These are phyloP conservation scores for Magnaporthiopsis poae DNA, from an alignment of 2,329 filamentous ascomycete genomes.

Conservation along the genomic window DNA sequence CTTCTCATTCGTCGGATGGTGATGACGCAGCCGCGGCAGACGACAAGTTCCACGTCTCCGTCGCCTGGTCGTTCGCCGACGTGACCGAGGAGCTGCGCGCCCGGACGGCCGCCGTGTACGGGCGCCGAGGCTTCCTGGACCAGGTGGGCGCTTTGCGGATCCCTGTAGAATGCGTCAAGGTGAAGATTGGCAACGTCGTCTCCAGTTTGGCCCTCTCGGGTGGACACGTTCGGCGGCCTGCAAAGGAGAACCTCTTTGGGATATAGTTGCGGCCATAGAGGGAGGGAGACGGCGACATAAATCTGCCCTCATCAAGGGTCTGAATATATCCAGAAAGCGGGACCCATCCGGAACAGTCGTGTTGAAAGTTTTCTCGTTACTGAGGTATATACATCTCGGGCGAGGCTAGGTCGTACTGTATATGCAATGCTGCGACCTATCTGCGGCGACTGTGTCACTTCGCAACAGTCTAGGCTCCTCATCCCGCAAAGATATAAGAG, in stretches of 20 bases:
- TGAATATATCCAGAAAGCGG: background rate
- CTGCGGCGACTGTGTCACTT: background rate
- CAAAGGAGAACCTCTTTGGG: background rate
- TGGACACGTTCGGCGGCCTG: no score
- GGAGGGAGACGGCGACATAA: background rate
- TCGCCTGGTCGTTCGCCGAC: conserved; percentile 67
- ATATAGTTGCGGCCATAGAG: background rate
- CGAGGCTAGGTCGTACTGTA: background rate
- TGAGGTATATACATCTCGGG: background rate
- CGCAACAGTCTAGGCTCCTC: no score
- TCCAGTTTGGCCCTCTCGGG: conserved; percentile 30
- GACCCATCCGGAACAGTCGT: background rate
- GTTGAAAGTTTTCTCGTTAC: background rate
- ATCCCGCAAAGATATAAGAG: background rate
- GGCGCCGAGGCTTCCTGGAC: conserved; percentile 14
- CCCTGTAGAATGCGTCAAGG: conserved; percentile 53
- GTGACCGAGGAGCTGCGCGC: conserved; percentile 35
- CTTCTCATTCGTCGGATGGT: background rate
- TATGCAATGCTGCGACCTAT: background rate
- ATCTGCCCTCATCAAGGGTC: no score
- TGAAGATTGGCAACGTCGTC: conserved; percentile 65
- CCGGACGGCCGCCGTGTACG: conserved; percentile 25
- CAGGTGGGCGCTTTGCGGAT: conserved; percentile 36
- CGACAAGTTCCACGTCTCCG: conserved; percentile 71
- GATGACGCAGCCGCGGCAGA: conserved; percentile 10